Evolutionary conservation across 441 rosid genomes (phyloP), one percentile per base, ranked within the genome.

Genomic region (Euphorbia celastroides): DNA sequence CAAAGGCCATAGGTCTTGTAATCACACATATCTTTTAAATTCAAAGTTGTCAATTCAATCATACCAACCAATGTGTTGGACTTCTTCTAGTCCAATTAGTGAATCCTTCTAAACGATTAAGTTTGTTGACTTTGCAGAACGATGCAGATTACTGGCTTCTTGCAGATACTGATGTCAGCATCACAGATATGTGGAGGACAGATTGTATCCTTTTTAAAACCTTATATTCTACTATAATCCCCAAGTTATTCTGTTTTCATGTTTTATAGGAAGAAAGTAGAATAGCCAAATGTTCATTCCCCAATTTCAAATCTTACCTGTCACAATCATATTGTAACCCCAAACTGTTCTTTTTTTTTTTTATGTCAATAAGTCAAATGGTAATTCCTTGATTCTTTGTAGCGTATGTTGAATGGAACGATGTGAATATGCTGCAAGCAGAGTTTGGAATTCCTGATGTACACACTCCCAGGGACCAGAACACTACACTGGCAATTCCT

Each of bases 61-160:
- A 16, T 2, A 2, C 19, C 56, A 19, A 50, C 5, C 25, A 5
- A 19, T 19, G 22, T 2, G 22, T 19, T 8, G 1, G 12, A 12
- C 55, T 48, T 51, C 16, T 23, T 51, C 38, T 46, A 50, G 58
- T 30, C 13, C 11, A 30, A 64, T 26, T 42, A 36, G 22, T 56
- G 31, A 28, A 48, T 2, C 26, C 25, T 60, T 17, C 42, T 25
- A 14, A 26, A 48, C 14, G 20, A 8, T 59, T 38, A 7, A 55
- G 4, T 56, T 14, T 65, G 57, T 64, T 28, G 56, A 27, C 70
- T 55, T 72, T 75, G 84, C 90, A 93, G 97, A 86, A 84, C 69
- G 88, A 85, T 70, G 83, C 84, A 5, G 97, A 88, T 81, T 93
- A 93, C 77, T 93, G 96, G 97, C 88, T 93, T 74, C 83, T 81